phyloP scores from a whole-genome alignment of 148 eudicot species.

The Bassia scoparia region DNA sequence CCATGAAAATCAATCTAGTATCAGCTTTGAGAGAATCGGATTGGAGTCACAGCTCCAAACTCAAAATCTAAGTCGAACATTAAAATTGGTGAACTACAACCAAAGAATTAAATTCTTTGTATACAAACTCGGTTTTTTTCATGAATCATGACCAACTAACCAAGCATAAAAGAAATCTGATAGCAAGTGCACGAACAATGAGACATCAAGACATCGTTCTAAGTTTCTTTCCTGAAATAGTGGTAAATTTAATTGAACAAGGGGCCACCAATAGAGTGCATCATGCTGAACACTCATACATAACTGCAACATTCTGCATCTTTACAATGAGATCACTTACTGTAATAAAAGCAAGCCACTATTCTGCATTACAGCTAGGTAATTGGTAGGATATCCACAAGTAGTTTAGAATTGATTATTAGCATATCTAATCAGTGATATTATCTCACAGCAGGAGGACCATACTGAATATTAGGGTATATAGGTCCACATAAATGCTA shows the following conservation, averaged over 20 bases:
- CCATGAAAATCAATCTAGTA: background rate
- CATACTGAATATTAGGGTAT: constrained; percentile 6
- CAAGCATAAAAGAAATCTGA: background rate
- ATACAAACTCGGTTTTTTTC: background rate
- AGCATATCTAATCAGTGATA: background rate
- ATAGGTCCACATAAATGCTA: constrained; percentile 7
- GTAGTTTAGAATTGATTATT: constrained; percentile 4
- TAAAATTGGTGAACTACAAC: background rate
- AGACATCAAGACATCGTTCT: background rate
- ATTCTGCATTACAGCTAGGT: constrained; percentile 3
- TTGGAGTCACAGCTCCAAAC: background rate
- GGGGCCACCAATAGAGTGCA: constrained; percentile 13
- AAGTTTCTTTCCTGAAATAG: background rate
- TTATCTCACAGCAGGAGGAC: constrained; percentile 6
- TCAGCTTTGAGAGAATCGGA: background rate
- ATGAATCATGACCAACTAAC: background rate
- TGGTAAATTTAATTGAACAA: constrained; percentile 2
- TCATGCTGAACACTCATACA: background rate
- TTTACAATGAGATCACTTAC: background rate
- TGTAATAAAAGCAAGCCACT: background rate
- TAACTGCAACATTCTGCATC: constrained; percentile 4
- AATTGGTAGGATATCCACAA: constrained; percentile 1
- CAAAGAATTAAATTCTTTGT: background rate
- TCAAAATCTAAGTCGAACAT: background rate
- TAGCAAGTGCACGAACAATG: background rate